Base-by-base conservation (phyloP, 2,329 filamentous ascomycete species). In the Fusarium sp. region DNA sequence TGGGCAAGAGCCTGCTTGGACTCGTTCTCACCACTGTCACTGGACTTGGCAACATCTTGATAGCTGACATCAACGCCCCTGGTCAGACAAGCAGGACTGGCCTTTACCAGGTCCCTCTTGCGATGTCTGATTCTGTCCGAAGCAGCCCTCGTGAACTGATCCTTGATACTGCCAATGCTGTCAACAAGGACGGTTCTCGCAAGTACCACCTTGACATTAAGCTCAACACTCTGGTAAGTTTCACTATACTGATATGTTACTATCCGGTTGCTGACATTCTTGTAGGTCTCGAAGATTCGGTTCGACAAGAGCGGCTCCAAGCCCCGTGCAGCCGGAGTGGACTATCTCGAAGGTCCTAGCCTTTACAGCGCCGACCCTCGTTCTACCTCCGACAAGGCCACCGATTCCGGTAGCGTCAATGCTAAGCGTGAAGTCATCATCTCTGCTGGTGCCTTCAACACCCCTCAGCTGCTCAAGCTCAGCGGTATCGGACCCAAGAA, bases 51-150 rank as follows among this genome's bases (percentile, higher is more conserved):
- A 61, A 77, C 27, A 66, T 79, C 4, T 34, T 79, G 20, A 61
- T 73, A 25, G 67, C 70, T 2, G 76, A 79, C 29, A 64, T 78
- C 8, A 79, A 77, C 25, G 67, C 70, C 9, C 72, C 72, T 1
- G 72, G 72, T 0, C 68, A 74, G 12, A 20, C 70, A 4, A 69
- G 67, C 32, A 49, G 62, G 32, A 51, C 68, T 8, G 73, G 69
- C 0, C 79, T 86, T 37, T 90, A 85, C 75, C 87, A 91, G 70
- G 84, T 91, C 7, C 88, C 89, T 5, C 75, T 90, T 29, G 82
- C 83, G 2, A 85, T 86, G 65, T 79, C 83, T n/a, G 75, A 83
- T n/a, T 82, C 78, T 54, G 81, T 83, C 47, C 87, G 88, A 30
- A 85, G 81, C 46, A 85, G 87, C 16, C 80, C 86, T 6, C 84